Evolutionary conservation across 2,329 filamentous ascomycete genomes (phyloP), one percentile per base, ranked within the genome.

Genomic region (Arthrocladium fulminans): DNA sequence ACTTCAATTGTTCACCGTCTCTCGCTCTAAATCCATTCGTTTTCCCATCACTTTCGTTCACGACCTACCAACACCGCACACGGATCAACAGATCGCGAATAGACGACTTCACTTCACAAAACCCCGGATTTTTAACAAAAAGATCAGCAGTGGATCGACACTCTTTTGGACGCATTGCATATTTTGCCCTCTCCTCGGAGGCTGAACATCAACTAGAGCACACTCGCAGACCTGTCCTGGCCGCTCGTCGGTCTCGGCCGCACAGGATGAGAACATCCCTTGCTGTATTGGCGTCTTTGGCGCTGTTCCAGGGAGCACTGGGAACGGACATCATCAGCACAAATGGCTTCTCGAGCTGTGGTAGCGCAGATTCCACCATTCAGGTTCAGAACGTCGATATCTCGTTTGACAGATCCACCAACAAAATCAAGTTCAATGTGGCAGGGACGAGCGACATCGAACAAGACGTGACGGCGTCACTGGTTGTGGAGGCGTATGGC

Each of bases 401-500:
- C 51, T 72, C 77, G 58, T 97, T 94, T 70, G 79, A 94, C 71
- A 82, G 83, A 55, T 74, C 76, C 50, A 80, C 81, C 51, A 81
- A 85, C 63, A 77, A 76, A 42, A 76, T 97, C 52, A 77, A 71
- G 2, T 97, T 96, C 67, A 81, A 97, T 63, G 78, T 96, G 19
- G 79, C 82, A 27, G 92, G 90, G 52, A 81, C 77, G 51, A 96
- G 86, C 63, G 67, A 68, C 47, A 78, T 77, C 63, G 67, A 76
- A 57, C 87, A 92, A 65, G 89, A 95, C 57, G 87, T 97, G 51
- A 85, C 77, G 48, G 89, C 88, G 12, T 71, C 70, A 13, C 72
- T 97, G 51, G 75, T 79, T 19, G 85, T 96, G 32, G 84, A 76
- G 22, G 90, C 90, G 7, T 97, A 97, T 61, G 92, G 92, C 51